Conservation (phyloP, 108 stramenopile genomes). For the Stephanodiscus triporus region DNA sequence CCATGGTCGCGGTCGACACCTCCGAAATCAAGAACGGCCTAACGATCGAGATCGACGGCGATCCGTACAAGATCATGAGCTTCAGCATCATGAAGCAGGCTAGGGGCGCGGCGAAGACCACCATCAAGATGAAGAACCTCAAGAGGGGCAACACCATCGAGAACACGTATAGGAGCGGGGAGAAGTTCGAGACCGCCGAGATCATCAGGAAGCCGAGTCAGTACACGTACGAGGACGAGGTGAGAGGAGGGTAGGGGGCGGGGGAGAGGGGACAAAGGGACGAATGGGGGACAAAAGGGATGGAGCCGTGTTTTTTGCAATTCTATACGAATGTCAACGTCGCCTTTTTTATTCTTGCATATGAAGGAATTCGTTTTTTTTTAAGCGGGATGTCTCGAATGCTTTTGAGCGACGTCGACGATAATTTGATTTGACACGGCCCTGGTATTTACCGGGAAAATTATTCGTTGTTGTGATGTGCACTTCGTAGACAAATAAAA, state of each 20-base stretch:
- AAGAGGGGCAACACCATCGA: constrained; percentile 90
- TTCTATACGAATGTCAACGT: too few relatives aligned
- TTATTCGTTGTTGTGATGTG: too few relatives aligned
- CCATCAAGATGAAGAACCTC: constrained; percentile 95
- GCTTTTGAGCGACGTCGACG: too few relatives aligned
- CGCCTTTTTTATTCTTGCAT: too few relatives aligned
- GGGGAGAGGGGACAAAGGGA: neutral
- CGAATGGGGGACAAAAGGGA: too few relatives aligned
- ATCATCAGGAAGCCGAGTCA: constrained; percentile 82
- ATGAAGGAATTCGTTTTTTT: too few relatives aligned
- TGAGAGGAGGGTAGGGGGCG: constrained; percentile 29
- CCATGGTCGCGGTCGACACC: constrained; percentile 79
- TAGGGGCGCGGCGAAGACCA: constrained; percentile 89
- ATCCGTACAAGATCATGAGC: constrained; percentile 84
- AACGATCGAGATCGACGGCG: constrained; percentile 92
- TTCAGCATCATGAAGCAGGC: constrained; percentile 95
- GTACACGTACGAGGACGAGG: constrained; percentile 88
- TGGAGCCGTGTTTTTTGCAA: too few relatives aligned
- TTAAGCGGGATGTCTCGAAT: too few relatives aligned
- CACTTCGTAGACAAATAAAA: too few relatives aligned
- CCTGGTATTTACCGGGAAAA: too few relatives aligned
- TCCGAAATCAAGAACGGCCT: constrained; percentile 95
- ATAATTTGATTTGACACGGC: too few relatives aligned
- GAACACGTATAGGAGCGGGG: constrained; percentile 94
- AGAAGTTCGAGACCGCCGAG: constrained; percentile 88